These are phyloP conservation scores for Phytophthora citricola DNA, from an alignment of 352 stramenopile genomes.

Conservation along the genomic window DNA sequence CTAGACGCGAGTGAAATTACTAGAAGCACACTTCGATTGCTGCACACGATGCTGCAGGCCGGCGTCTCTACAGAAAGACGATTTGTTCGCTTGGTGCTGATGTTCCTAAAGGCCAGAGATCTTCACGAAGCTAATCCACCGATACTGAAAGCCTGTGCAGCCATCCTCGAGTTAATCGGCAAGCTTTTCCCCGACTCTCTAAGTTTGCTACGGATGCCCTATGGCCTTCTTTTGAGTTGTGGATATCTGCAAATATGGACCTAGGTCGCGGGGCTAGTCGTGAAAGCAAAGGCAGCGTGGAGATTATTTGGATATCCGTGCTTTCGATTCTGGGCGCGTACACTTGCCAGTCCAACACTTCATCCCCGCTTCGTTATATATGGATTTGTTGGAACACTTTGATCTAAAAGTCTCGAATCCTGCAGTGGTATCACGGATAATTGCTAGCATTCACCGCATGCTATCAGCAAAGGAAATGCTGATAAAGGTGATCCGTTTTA, in stretches of 20 bases:
- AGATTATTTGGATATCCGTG: slow-evolving; percentile 33
- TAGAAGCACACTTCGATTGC: slow-evolving; percentile 39
- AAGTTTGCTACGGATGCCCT: slow-evolving; percentile 42
- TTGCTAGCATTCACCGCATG: slow-evolving; percentile 33
- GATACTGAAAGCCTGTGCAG: slow-evolving; percentile 23
- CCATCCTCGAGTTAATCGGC: slow-evolving; percentile 40
- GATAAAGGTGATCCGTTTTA: slow-evolving; percentile 30
- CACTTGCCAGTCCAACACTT: slow-evolving; percentile 27
- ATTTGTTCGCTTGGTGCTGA: slow-evolving; percentile 42
- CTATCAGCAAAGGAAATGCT: slow-evolving; percentile 35
- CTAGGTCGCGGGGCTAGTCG: slow-evolving; percentile 2
- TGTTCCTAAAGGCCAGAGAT: slow-evolving; percentile 41
- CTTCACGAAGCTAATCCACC: slow-evolving; percentile 20
- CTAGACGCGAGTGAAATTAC: slow-evolving; percentile 34
- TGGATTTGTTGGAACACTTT: slow-evolving; percentile 33
- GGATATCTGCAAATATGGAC: slow-evolving; percentile 32
- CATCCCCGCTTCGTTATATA: slow-evolving; percentile 30
- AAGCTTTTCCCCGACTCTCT: slow-evolving; percentile 28
- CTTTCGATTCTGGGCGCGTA: slow-evolving; percentile 40
- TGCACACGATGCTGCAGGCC: slow-evolving; percentile 45
- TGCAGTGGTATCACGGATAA: slow-evolving; percentile 23
- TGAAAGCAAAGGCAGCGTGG: slow-evolving; percentile 17
- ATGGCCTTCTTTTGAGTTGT: slow-evolving; percentile 47
- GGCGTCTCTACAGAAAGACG: slow-evolving; percentile 35
- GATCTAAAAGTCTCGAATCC: slow-evolving; percentile 23